Evolutionary conservation across 2,329 filamentous ascomycete genomes (phyloP).

Genomic region (Pestalotiopsis fici): DNA sequence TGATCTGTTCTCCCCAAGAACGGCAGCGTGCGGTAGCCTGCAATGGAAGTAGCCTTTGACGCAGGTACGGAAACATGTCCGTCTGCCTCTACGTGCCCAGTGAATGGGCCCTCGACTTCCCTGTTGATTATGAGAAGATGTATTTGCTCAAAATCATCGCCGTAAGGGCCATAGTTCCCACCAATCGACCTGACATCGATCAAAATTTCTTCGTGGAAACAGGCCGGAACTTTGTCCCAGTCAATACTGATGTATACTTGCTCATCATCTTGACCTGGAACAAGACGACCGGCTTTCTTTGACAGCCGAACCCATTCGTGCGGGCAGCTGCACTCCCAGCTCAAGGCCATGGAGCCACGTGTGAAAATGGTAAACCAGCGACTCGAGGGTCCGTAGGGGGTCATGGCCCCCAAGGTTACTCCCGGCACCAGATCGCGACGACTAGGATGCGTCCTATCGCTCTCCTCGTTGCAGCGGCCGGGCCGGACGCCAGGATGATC

Average conservation of each 20-base stretch:
- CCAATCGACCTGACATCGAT: constrained; percentile 34
- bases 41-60: constrained; percentile 3
- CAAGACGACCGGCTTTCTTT: constrained; percentile 36
- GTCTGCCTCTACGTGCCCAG: constrained; percentile 33
- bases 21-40: constrained; percentile 27
- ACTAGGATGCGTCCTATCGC: constrained; percentile 47
- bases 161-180: constrained; percentile 24
- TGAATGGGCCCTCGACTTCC: constrained; percentile 12
- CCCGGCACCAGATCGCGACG: constrained; percentile 30
- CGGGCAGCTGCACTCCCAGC: constrained; percentile 51
- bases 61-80: constrained; percentile 35
- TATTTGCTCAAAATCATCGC: constrained; percentile 36
- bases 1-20: constrained; percentile 28
- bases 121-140: constrained; percentile 23
- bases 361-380: constrained; percentile 48
- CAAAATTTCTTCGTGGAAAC: constrained; percentile 26
- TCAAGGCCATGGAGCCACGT: constrained; percentile 31
- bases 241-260: constrained; percentile 47
- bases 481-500: constrained; percentile 34
- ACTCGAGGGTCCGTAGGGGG: constrained; percentile 14
- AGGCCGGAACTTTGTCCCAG: constrained; percentile 40
- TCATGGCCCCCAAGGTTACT: constrained; percentile 19
- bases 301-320: constrained; percentile 43
- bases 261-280: constrained; percentile 38
- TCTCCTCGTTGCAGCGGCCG: constrained; percentile 51